Evolutionary conservation across 768 basidiomycete species (phyloP).

Genomic region (Kwoniella europaea): DNA sequence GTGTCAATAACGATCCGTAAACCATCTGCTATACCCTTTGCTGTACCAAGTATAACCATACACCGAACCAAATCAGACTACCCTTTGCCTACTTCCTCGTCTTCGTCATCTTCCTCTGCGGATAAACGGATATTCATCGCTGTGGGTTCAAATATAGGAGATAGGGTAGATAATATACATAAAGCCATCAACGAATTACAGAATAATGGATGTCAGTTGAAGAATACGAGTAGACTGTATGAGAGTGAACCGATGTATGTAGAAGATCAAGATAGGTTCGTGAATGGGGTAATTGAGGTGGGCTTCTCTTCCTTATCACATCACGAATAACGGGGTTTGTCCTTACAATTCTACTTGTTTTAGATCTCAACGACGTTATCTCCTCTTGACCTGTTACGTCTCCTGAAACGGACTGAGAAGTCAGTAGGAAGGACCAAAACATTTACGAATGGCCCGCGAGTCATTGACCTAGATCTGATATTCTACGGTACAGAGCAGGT

Average conservation of each 20-base stretch:
- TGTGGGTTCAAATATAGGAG: slow-evolving; percentile 88
- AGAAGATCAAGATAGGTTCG: slow-evolving; percentile 81
- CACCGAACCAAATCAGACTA: slow-evolving; percentile 50
- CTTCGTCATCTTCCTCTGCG: not conserved
- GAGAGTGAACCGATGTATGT: slow-evolving; percentile 97
- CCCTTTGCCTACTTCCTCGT: not conserved
- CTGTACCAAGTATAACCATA: slow-evolving; percentile 71
- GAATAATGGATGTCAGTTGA: slow-evolving; percentile 55
- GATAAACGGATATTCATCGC: slow-evolving; percentile 68
- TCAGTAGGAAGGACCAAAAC: slow-evolving; percentile 78
- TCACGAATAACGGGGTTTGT: too few relatives aligned
- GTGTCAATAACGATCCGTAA: slow-evolving; percentile 71
- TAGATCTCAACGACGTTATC: slow-evolving; percentile 77
- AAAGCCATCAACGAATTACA: slow-evolving; percentile 75
- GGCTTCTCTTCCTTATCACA: slow-evolving; percentile 44
- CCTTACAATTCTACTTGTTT: not conserved
- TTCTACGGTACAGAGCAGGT: slow-evolving; percentile 70
- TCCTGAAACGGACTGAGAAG: slow-evolving; percentile 75
- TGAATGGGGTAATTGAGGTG: slow-evolving; percentile 90
- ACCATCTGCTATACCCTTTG: slow-evolving; percentile 72
- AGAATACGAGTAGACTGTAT: slow-evolving; percentile 76
- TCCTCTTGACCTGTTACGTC: slow-evolving; percentile 66
- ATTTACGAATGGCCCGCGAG: slow-evolving; percentile 82
- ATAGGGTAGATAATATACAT: slow-evolving; percentile 81
- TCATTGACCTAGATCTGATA: slow-evolving; percentile 86